phyloP scores from a whole-genome alignment of 139 green algal species.

The Micromonas commoda region DNA sequence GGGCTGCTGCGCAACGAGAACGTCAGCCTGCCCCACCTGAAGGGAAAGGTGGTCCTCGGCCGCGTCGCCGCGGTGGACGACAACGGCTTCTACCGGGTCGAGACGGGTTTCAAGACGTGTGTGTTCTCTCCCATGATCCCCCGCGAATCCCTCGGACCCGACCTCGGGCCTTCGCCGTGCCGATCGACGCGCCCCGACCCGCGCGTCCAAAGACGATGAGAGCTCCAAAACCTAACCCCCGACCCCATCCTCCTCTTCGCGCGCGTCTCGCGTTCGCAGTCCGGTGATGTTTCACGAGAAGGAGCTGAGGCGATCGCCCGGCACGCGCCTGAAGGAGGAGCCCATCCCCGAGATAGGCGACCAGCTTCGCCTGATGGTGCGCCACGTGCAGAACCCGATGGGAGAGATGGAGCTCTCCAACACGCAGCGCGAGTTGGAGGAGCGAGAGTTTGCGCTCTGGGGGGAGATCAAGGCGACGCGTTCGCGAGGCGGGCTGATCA shows the following conservation, averaged over 20 bases:
- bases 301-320: too few species aligned
- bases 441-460: neutral
- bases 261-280: too few species aligned
- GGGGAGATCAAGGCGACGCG: neutral
- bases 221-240: too few species aligned
- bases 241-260: too few species aligned
- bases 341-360: too few species aligned
- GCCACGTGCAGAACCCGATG: conserved; percentile 6
- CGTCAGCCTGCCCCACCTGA: neutral
- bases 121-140: neutral
- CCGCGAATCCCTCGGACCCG: neutral
- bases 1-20: neutral
- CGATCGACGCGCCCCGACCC: too few species aligned
- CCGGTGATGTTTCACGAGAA: neutral
- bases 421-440: neutral
- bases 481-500: neutral
- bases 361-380: neutral
- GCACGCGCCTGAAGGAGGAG: too few species aligned
- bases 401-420: conserved; percentile 1
- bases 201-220: too few species aligned
- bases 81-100: neutral
- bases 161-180: too few species aligned
- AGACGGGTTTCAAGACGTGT: neutral
- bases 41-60: neutral
- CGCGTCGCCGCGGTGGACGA: neutral